These are phyloP conservation scores for Puccinia polysora DNA, from an alignment of 1,284 basidiomycete genomes.

Conservation along the genomic window DNA sequence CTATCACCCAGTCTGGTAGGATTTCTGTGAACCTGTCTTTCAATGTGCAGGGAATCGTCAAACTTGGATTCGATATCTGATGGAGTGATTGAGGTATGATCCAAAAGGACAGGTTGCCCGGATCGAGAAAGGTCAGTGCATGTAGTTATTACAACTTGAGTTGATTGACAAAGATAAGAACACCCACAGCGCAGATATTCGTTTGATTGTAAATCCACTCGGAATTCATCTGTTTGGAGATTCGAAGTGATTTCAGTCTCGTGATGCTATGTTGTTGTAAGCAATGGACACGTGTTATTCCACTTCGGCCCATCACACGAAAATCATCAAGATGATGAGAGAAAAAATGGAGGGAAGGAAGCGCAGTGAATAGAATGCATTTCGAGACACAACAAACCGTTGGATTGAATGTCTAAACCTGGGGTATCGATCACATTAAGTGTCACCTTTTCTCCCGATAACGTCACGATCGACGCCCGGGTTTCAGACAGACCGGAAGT, in stretches of 20 bases:
- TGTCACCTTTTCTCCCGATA: conserved; percentile 20
- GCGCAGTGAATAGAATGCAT: not conserved
- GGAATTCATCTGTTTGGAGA: conserved; percentile 34
- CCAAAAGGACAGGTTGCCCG: too few species aligned
- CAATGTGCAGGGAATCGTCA: conserved; percentile 20
- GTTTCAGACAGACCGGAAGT: conserved; percentile 12
- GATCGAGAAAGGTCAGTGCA: too few species aligned
- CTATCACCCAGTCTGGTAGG: conserved; percentile 31
- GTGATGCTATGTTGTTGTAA: too few species aligned
- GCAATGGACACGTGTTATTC: too few species aligned
- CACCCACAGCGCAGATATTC: conserved; percentile 27
- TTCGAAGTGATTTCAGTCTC: not conserved
- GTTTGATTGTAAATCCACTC: conserved; percentile 33
- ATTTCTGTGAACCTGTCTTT: conserved; percentile 41
- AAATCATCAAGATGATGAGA: conserved; percentile 1
- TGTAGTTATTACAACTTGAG: too few species aligned
- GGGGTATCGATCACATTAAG: conserved; percentile 29
- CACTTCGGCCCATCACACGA: too few species aligned
- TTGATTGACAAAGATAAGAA: not conserved
- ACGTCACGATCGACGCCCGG: not conserved
- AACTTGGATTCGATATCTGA: conserved; percentile 37
- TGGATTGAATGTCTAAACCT: conserved; percentile 38
- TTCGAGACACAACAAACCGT: conserved; percentile 2
- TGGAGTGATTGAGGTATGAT: too few species aligned
- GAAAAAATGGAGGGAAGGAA: not conserved